Base-by-base conservation (phyloP, 2,329 filamentous ascomycete genomes). In the Pyrenochaeta sp. region DNA sequence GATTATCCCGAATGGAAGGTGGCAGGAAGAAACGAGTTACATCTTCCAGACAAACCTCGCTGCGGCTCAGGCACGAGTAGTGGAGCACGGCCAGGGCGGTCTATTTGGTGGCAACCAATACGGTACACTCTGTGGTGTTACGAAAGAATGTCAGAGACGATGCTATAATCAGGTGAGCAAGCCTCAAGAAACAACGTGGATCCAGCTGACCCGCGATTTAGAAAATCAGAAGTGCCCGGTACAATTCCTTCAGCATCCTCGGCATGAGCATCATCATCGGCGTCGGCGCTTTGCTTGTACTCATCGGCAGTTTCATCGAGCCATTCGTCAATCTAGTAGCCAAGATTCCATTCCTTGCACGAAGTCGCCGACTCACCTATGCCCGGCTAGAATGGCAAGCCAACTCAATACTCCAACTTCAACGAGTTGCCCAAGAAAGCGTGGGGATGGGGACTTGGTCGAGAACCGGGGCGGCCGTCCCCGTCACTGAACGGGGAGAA, bases 361-460 rank as follows among this genome's bases (percentile, higher is more conserved):
- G 14, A 15, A 36, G 9, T 17, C 33, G 17, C n/a, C 2, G 17
- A 15, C 33, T 49, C 11, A 18, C 21, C 5, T 64, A 67, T 36
- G 49, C 51, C 6, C 40, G 33, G n/a, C 40, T 54, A 0, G 64
- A 68, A 41, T 69, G 66, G 67, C 46, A 63, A 11, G 49, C 50
- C 3, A 55, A 57, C 27, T 60, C 61, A 14, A 59, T 54, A 6
- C 40, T 67, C 2, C 63, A 69, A 32, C 44, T 68, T 0, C 66
- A 69, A 39, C 45, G 60, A 5, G 42, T 60, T 18, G 59, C 53
- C 1, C 56, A 62, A 21, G 56, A 64, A 48, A 47, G 32, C n/a
- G 5, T 56, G 12, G 52, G 54, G 4, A n/a, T 45, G 3, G 61
- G 61, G 11, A 54, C 44, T 7, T 64, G 61, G 61, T 56, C 45